Base-by-base conservation (phyloP, 2,329 filamentous ascomycete species). In the Rutstroemia sp. region DNA sequence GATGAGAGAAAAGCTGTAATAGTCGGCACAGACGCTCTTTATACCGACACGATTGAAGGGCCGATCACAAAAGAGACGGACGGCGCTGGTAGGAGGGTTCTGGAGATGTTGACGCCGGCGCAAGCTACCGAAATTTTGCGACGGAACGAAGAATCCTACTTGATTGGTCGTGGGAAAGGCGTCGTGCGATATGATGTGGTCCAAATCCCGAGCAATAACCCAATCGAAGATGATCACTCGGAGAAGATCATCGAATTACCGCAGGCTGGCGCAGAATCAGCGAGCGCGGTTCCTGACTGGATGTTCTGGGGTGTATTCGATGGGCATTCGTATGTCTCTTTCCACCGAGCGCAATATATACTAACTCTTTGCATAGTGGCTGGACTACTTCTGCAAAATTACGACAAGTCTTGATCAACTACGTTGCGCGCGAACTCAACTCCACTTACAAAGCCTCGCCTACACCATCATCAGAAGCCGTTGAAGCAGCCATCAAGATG, bases 301-400 rank as follows among this genome's bases (percentile, higher is more conserved):
- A 97, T 97, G 91, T 99, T 99, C 72, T 99, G 95, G 94, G 94
- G 92, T 57, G 92, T 99, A 17, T 99, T 97, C 72, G 94, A 99
- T 69, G 94, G 94, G 0, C 94, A 99, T 73, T 89, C 89, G 89
- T 92, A 81, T 80, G 59, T 51, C 10, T 36, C 30, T 34, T 34
- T 34, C 9, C 10, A 34, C 30, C 3, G 10, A 10, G 30, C 10
- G 9, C 30, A 34, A 12, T 9, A 34, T 2, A 34, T 34, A 34
- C 30, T 34, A 9, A 10, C 51, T 16, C 8, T 39, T 21, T 14
- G 64, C 40, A 55, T 14, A 95, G 90, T 47, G 94, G 94, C 64
- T 99, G 94, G 94, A 96, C 94, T 4, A 99, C 94, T 6, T 97
- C 94, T 40, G 94, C 94, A 19, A 97, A 96, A 69, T 77, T 99